Conservation (phyloP, 179 eudicot species). For the Drosera spatulata region DNA sequence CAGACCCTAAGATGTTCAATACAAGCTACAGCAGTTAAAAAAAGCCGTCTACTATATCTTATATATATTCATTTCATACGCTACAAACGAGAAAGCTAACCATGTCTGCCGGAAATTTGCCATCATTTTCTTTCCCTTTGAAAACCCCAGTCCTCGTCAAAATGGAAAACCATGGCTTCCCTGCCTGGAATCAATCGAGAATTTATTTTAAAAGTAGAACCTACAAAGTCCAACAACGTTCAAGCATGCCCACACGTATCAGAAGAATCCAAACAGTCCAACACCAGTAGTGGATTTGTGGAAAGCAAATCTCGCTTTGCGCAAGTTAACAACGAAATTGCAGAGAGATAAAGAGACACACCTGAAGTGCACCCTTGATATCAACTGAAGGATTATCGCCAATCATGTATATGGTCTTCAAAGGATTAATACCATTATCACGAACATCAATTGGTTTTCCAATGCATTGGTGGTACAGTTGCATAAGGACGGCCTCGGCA, state of each 20-base stretch:
- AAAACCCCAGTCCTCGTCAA: conserved; percentile 90
- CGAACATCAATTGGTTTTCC: conserved; percentile 5
- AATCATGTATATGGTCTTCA: conserved; percentile 79
- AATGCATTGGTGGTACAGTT: conserved; percentile 13
- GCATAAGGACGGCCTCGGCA: conserved; percentile 55
- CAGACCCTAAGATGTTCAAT: background rate
- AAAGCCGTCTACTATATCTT: background rate
- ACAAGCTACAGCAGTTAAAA: background rate
- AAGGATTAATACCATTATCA: conserved; percentile 18
- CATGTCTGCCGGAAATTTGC: conserved; percentile 71
- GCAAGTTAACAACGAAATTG: background rate
- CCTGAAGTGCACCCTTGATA: conserved; percentile 90
- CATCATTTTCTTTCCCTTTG: conserved; percentile 63
- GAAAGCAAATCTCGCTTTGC: background rate
- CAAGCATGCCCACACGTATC: background rate
- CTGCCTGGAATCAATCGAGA: conserved; percentile 49
- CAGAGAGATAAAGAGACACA: conserved; percentile 14
- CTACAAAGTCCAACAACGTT: background rate
- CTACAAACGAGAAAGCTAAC: conserved; percentile 18
- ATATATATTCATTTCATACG: background rate
- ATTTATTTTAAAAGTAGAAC: background rate
- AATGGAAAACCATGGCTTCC: conserved; percentile 91
- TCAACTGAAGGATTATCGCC: conserved; percentile 97
- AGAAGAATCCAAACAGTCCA: background rate
- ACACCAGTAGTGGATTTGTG: background rate